Conservation (phyloP, 2,329 filamentous ascomycete species). For the Mycosphaerella sp. region DNA sequence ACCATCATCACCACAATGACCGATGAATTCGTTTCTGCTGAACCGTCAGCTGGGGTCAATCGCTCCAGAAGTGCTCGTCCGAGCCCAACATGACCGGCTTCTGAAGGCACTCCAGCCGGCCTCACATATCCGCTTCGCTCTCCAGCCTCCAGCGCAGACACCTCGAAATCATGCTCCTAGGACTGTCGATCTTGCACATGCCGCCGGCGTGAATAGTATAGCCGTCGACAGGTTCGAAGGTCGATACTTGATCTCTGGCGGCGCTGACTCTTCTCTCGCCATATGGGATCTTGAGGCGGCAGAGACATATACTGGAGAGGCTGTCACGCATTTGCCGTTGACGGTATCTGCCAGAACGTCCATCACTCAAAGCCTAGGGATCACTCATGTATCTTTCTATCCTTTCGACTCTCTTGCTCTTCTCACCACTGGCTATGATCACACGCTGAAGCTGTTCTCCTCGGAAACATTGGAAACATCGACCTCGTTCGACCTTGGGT, state of each 20-base stretch:
- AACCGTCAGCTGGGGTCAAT: constrained; percentile 67
- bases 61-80: constrained; percentile 56
- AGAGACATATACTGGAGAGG: constrained; percentile 1
- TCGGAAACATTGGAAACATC: constrained; percentile 56
- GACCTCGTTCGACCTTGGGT: constrained; percentile 61
- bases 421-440: constrained; percentile 70
- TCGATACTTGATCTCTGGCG: constrained; percentile 72
- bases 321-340: constrained; percentile 15
- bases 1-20: background rate
- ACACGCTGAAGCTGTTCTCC: constrained; percentile 67
- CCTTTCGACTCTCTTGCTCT: constrained; percentile 71
- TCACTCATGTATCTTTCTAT: constrained; percentile 72
- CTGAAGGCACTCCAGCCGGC: constrained; percentile 63
- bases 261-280: constrained; percentile 75
- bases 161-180: constrained; percentile 7
- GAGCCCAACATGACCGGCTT: constrained; percentile 58
- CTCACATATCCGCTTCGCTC: constrained; percentile 64
- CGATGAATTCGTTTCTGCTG: constrained; percentile 68
- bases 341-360: constrained; percentile 28
- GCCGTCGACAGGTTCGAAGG: constrained; percentile 78
- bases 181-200: constrained; percentile 44
- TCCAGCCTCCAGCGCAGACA: constrained; percentile 42
- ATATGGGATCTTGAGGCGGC: constrained; percentile 77
- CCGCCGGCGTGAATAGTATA: constrained; percentile 70
- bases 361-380: constrained; percentile 57